Evolutionary conservation across 306 rosid genomes (phyloP), one percentile per base, ranked within the genome.

Genomic region (Rosa persica): DNA sequence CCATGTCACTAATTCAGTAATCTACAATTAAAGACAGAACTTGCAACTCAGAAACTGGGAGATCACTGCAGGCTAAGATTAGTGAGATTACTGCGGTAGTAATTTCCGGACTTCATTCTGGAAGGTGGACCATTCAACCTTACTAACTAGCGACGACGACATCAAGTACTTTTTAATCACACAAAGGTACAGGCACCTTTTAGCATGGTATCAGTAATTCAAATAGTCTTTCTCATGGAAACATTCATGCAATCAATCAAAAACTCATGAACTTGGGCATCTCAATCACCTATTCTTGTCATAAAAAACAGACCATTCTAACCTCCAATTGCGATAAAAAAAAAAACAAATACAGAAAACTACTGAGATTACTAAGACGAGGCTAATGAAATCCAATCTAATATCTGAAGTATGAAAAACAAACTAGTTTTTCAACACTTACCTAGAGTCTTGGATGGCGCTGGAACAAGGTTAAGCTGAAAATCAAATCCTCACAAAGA

Each of bases 221-320:
- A 95, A 85, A 85, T 92, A 95, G 78, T 95, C 98, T 82, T 95
- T 95, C 92, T 91, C 98, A 5, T 80, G 96, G 80, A 95, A 92
- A 82, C 97, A 89, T 79, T 89, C 97, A 98, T 95, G 83, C 72
- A 79, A 81, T 69, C 70, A 66, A 67, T 27, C 1, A 72, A 72
- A 48, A 17, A 19, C 23, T 54, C 3, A 60, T n/a, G 0, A 9
- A 27, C 44, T 4, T 0, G 11, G 12, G 25, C 19, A 27, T 48
- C 76, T 55, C 39, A 1, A 52, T 51, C 2, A 20, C 12, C 54
- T 19, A 60, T 5, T 58, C 23, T 23, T 12, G 60, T 2, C 10
- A 51, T 48, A 17, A 1, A 17, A 11, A 27, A 15, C 72, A 81
- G 93, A 9, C 62, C 9, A 73, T n/a, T 40, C 27, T 58, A 55